Evolutionary conservation across 768 basidiomycete genomes (phyloP).

Genomic region (Phaeolepiota aurea): DNA sequence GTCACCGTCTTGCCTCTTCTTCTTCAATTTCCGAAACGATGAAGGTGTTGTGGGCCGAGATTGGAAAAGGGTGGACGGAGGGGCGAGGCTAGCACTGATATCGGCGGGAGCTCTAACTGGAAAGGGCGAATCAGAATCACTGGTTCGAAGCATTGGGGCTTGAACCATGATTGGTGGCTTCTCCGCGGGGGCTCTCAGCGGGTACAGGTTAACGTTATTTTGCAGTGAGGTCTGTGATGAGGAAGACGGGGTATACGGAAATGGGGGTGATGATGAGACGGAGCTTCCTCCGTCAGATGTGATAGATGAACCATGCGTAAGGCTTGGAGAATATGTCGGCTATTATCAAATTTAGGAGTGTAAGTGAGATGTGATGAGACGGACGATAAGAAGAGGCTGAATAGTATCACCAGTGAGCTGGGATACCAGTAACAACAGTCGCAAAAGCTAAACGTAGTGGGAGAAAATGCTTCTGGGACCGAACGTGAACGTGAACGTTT

Average conservation of each 20-base stretch:
- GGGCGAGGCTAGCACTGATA: constrained; percentile 11
- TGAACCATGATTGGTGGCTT: constrained; percentile 1
- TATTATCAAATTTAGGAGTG: constrained; percentile 9
- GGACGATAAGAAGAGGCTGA: too few relatives aligned
- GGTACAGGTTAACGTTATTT: constrained; percentile 5
- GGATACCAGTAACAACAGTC: too few relatives aligned
- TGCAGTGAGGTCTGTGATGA: constrained; percentile 8
- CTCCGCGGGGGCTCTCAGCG: constrained; percentile 4
- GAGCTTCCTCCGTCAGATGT: constrained; percentile 22
- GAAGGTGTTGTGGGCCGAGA: constrained; percentile 17
- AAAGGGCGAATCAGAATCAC: neutral
- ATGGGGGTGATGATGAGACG: constrained; percentile 13
- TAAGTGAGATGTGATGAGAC: too few relatives aligned
- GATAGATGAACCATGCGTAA: constrained; percentile 24
- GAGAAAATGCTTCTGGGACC: too few relatives aligned
- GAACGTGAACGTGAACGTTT: too few relatives aligned
- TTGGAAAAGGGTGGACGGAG: constrained; percentile 11
- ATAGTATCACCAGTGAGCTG: too few relatives aligned
- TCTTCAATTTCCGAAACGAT: constrained; percentile 26
- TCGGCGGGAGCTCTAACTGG: constrained; percentile 2
- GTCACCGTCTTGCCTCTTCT: constrained; percentile 37
- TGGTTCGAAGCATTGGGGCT: neutral
- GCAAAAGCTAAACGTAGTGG: too few relatives aligned
- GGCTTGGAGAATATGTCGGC: constrained; percentile 17
- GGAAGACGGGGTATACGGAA: constrained; percentile 11